Evolutionary conservation across 1,284 basidiomycete genomes (phyloP), one percentile per base, ranked within the genome.

Genomic region (Filobasidium uniguttulatum): DNA sequence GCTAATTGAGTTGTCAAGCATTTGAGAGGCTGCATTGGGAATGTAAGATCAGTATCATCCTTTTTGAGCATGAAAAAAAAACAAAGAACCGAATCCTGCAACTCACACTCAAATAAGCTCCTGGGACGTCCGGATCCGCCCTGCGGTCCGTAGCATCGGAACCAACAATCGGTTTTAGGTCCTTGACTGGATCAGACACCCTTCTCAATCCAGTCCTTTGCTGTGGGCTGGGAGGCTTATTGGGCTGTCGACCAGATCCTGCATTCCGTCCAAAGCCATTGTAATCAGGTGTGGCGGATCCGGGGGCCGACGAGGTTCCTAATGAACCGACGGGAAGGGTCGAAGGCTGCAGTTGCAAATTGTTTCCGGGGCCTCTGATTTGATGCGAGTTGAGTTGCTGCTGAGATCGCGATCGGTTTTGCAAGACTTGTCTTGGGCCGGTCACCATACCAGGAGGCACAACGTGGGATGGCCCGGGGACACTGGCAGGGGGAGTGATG

Each of bases 1-100:
- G 86, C 73, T 45, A 94, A 80, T 57, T 83, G 77, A 8, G 82
- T 82, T 2, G 90, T 94, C 44, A 96, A 71, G 63, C 88, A 85
- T 62, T 85, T 81, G 56, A 94, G 71, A 23, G 90, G 87, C 86
- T 87, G 57, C 14, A 57, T n/a, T 10, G 40, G 17, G 19, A 36
- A 20, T 23, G 15, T 3, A 12, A 28, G 12, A 41, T 23, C n/a
- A 14, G 19, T 20, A n/a, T n/a, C n/a, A 14, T 14, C 31, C 5
- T 29, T 10, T 20, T 10, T 20, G 8, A 38, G 19, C 9, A 38
- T 20, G 12, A 19, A 38, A 10, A 10, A 22, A 30, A 14, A 34
- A 12, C 10, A 15, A 44, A n/a, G n/a, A 9, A 33, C 15, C n/a
- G n/a, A n/a, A n/a, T n/a, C n/a, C 26, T 9, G 23, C 10, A 17